Evolutionary conservation across 2,329 filamentous ascomycete genomes (phyloP).

Genomic region (Conoideocrella luteorostrata): DNA sequence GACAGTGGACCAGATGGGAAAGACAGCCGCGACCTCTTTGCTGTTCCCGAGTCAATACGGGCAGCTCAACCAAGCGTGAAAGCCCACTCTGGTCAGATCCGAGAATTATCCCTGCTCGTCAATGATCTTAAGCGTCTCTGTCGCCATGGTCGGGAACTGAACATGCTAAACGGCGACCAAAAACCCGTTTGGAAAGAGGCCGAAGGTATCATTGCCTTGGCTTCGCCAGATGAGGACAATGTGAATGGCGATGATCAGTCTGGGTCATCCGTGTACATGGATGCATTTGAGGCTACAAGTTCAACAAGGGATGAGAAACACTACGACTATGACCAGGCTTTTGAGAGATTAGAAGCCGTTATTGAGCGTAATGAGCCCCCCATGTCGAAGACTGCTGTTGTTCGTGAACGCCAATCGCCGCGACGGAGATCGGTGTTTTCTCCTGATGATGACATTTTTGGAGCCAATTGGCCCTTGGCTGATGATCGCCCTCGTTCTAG

Average conservation of each 20-base stretch:
- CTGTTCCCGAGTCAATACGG: conserved; percentile 67
- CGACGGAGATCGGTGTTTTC: conserved; percentile 57
- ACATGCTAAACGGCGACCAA: conserved; percentile 55
- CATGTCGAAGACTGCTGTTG: conserved; percentile 44
- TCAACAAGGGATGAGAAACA: conserved; percentile 33
- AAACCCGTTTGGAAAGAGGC: conserved; percentile 69
- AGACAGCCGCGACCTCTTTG: conserved; percentile 26
- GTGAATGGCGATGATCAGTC: conserved; percentile 30
- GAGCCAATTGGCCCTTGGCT: conserved; percentile 38
- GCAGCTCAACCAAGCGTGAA: conserved; percentile 77
- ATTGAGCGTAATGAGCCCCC: conserved; percentile 36
- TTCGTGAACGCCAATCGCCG: conserved; percentile 45
- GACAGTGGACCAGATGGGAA: conserved; percentile 31
- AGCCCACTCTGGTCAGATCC: conserved; percentile 76
- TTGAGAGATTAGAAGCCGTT: conserved; percentile 37
- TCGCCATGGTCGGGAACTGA: conserved; percentile 60
- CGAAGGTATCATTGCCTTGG: conserved; percentile 81
- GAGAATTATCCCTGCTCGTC: conserved; percentile 73
- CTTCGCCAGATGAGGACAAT: conserved; percentile 58
- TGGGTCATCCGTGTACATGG: conserved; percentile 32
- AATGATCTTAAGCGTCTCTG: conserved; percentile 77
- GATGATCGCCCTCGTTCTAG: conserved; percentile 31
- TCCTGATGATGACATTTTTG: conserved; percentile 62
- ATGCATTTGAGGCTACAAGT: conserved; percentile 34
- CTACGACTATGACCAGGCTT: conserved; percentile 36